A percentile compares a stretch with the other conserved stretches of the same genome.
Conservation (phyloP, 345 rosid genomes). For the Passiflora organensis region DNA sequence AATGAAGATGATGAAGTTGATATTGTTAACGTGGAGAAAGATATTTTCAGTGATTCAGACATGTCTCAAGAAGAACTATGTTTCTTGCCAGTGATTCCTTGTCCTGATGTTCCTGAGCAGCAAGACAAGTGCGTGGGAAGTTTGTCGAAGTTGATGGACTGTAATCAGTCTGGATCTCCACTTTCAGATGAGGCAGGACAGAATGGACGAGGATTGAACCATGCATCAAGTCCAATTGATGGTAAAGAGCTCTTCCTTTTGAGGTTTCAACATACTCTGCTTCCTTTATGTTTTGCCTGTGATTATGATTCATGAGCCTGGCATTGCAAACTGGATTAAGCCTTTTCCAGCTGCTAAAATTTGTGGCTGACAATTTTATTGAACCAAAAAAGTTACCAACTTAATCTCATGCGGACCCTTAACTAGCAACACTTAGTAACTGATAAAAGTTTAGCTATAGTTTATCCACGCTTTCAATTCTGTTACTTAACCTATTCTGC, state of each 20-base stretch:
- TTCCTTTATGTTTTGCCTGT: constrained; percentile 1
- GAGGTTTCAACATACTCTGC: constrained; percentile 1
- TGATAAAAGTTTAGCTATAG: too few relatives aligned
- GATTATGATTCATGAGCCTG: not conserved
- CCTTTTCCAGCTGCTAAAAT: not conserved
- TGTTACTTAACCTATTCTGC: too few relatives aligned
- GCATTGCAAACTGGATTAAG: not conserved
- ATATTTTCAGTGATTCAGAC: constrained; percentile 91
- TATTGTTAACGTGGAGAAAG: constrained; percentile 77
- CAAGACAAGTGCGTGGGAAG: constrained; percentile 56
- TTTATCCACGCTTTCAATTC: too few relatives aligned
- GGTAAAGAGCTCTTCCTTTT: constrained; percentile 38
- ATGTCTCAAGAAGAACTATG: constrained; percentile 88
- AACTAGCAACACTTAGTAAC: too few relatives aligned
- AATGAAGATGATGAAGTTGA: constrained; percentile 97
- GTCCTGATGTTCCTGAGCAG: constrained; percentile 69
- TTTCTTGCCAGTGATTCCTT: constrained; percentile 88
- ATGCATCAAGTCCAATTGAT: constrained; percentile 67
- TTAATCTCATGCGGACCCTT: too few relatives aligned
- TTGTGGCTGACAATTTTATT: too few relatives aligned
- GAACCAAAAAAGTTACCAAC: too few relatives aligned
- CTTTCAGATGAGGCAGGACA: constrained; percentile 70
- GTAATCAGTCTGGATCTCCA: constrained; percentile 73
- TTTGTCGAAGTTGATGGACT: constrained; percentile 58
- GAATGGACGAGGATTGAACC: constrained; percentile 58